Conservation (phyloP, 371 early-diverging fungal genomes). For the Phascolomyces articulosus region DNA sequence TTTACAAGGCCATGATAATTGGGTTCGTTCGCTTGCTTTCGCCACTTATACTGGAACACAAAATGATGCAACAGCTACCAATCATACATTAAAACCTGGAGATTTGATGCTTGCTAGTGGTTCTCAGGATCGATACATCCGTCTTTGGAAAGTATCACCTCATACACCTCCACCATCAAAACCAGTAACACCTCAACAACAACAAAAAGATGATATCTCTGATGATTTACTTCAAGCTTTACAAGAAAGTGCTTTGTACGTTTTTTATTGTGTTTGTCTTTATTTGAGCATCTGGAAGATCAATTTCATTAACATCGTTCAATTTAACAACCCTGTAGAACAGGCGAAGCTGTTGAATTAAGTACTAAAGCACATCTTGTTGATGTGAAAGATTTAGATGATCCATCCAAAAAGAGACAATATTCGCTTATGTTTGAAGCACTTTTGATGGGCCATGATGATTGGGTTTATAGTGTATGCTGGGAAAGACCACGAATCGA, state of each 20-base stretch:
- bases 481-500: conserved; percentile 67
- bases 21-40: conserved; percentile 87
- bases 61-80: conserved; percentile 28
- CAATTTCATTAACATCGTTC: too few relatives aligned
- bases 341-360: conserved; percentile 60
- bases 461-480: conserved; percentile 89
- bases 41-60: conserved; percentile 57
- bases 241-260: conserved; percentile 56
- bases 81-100: conserved; percentile 64
- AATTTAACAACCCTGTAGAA: too few relatives aligned
- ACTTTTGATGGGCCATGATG: conserved; percentile 94
- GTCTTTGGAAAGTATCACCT: conserved; percentile 84
- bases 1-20: conserved; percentile 91
- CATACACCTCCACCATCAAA: conserved; percentile 13
- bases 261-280: too few relatives aligned
- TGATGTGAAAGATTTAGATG: conserved; percentile 37
- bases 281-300: too few relatives aligned
- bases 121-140: conserved; percentile 92
- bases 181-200: neutral
- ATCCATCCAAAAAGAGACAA: conserved; percentile 24
- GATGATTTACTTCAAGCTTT: conserved; percentile 59
- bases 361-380: conserved; percentile 83
- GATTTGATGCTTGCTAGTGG: conserved; percentile 88
- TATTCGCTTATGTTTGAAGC: conserved; percentile 84
- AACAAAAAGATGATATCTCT: conserved; percentile 26